phyloP scores from a whole-genome alignment of 225 moss, liverwort and hornwort species.

The Asterella californica region DNA sequence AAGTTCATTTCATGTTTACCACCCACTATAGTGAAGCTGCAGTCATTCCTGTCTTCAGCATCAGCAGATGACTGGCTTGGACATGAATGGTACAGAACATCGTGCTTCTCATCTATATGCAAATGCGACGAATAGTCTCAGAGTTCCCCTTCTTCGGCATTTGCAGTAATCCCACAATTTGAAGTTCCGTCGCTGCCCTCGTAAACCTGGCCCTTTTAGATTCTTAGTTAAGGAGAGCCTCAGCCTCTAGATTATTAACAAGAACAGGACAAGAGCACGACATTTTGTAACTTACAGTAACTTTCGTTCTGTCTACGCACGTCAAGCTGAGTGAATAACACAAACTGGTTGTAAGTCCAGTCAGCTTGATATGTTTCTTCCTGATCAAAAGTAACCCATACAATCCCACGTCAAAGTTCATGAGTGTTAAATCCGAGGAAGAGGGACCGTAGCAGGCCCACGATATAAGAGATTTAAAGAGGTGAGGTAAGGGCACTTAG shows the following conservation, averaged over 20 bases:
- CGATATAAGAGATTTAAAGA: not conserved
- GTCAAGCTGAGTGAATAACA: not conserved
- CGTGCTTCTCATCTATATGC: conserved; percentile 11
- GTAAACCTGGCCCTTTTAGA: conserved; percentile 74
- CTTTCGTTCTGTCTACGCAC: not conserved
- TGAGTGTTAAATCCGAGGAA: not conserved
- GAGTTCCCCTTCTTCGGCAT: conserved; percentile 94
- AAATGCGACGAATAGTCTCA: conserved; percentile 63
- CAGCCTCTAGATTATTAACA: not conserved
- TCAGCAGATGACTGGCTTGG: not conserved
- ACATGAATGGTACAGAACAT: not conserved
- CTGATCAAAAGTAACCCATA: not conserved
- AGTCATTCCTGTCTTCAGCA: not conserved
- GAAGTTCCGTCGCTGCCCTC: conserved; percentile 86
- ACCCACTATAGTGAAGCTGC: not conserved
- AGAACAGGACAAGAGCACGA: not conserved
- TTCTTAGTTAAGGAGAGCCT: conserved; percentile 33
- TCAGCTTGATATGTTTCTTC: not conserved
- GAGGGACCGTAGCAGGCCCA: not conserved
- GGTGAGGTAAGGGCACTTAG: not conserved
- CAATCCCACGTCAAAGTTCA: not conserved
- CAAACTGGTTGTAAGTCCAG: not conserved
- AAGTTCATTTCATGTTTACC: not conserved
- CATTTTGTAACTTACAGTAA: not conserved
- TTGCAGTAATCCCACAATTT: conserved; percentile 78